phyloP scores from a whole-genome alignment of 768 basidiomycete genomes.

The Naganishia randhawae region DNA sequence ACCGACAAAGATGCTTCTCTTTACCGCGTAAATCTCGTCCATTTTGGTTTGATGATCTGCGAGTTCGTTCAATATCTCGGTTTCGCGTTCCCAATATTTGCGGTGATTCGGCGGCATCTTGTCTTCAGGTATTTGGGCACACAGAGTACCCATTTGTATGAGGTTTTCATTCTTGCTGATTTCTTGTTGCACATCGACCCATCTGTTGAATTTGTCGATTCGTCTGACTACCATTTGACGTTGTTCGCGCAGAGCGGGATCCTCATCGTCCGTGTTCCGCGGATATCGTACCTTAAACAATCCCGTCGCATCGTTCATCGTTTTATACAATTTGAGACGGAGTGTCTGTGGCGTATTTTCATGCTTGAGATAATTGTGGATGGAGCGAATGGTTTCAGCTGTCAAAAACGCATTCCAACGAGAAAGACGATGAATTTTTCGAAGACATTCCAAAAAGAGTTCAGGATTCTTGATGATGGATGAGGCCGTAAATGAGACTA shows the following conservation, averaged over 20 bases:
- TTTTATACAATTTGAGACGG: slow-evolving; percentile 2
- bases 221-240: not conserved
- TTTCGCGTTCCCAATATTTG: slow-evolving; percentile 14
- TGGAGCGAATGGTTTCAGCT: not conserved
- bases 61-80: slow-evolving; percentile 1
- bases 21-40: slow-evolving; percentile 18
- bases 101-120: not conserved
- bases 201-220: slow-evolving; percentile 4
- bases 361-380: not conserved
- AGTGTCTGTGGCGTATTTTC: not conserved
- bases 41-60: not conserved
- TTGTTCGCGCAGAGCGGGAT: not conserved
- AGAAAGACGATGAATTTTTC: not conserved
- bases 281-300: slow-evolving; percentile 10
- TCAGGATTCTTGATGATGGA: slow-evolving; percentile 10
- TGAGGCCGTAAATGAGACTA: not conserved
- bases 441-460: slow-evolving; percentile 3
- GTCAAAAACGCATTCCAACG: slow-evolving; percentile 9
- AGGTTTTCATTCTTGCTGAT: slow-evolving; percentile 8
- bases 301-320: slow-evolving; percentile 15
- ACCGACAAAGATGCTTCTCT: slow-evolving; percentile 11
- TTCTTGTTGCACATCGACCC: slow-evolving; percentile 15
- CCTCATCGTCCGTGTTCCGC: not conserved
- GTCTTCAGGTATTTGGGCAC: not conserved
- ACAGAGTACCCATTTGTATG: not conserved